These are phyloP conservation scores for Nosema bombycis DNA, from an alignment of 371 early-diverging fungal genomes.

Conservation along the genomic window DNA sequence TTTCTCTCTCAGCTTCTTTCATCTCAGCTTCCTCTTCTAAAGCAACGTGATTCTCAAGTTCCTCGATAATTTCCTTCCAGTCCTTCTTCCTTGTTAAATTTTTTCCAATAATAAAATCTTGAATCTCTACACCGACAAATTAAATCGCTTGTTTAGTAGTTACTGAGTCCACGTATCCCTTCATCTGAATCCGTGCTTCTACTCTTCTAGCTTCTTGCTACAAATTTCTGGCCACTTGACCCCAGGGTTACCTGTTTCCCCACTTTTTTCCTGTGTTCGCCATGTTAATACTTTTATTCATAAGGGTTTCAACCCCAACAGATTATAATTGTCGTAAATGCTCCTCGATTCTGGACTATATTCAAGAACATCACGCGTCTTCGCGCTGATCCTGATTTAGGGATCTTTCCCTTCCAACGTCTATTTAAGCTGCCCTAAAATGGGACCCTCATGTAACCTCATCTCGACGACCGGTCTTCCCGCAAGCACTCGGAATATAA, in stretches of 20 bases:
- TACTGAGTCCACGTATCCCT: background rate
- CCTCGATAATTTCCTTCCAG: background rate
- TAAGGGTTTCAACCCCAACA: background rate
- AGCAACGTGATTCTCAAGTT: background rate
- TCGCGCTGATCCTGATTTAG: no score
- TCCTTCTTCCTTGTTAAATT: background rate
- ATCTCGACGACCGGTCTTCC: no score
- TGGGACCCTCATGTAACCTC: no score
- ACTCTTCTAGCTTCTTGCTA: background rate
- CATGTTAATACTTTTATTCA: background rate
- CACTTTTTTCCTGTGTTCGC: background rate
- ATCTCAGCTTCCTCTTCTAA: background rate
- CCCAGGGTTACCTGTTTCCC: background rate
- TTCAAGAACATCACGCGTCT: no score
- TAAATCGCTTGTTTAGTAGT: background rate
- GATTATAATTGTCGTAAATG: no score
- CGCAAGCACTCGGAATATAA: no score
- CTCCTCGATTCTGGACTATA: no score
- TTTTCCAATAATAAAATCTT: background rate
- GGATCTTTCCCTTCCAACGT: no score
- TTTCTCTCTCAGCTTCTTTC: background rate
- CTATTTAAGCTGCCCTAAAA: no score
- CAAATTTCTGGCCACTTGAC: background rate
- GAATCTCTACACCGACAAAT: background rate
- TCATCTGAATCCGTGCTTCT: background rate